phyloP scores from a whole-genome alignment of 371 early-diverging fungal genomes.

The Mucor plumbeus region DNA sequence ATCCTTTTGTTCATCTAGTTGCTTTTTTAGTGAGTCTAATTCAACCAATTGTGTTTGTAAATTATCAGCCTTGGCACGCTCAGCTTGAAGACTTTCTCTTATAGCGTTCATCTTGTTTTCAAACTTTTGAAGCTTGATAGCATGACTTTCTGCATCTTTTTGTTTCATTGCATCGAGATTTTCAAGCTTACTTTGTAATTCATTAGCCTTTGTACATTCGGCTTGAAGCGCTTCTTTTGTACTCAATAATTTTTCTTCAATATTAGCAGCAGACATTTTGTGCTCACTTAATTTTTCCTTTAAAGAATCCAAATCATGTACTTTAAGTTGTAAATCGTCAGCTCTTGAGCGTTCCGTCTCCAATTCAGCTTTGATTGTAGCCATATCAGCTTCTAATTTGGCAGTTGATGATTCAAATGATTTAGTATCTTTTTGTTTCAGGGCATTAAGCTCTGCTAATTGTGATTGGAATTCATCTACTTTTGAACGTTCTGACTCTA shows the following conservation, averaged over 20 bases:
- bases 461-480: constrained; percentile 5
- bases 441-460: constrained; percentile 4
- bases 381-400: not conserved
- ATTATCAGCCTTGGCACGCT: constrained; percentile 3
- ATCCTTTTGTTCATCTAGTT: not conserved
- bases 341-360: constrained; percentile 1
- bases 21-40: not conserved
- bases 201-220: not conserved
- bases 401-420: not conserved
- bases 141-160: not conserved
- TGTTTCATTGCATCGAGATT: constrained; percentile 10
- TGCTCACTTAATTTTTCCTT: constrained; percentile 11
- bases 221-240: constrained; percentile 1
- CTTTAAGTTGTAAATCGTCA: constrained; percentile 9
- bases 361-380: not conserved
- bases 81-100: constrained; percentile 4
- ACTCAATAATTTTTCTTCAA: not conserved
- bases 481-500: constrained; percentile 12
- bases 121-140: not conserved
- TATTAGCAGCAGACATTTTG: not conserved
- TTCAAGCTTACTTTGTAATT: constrained; percentile 14
- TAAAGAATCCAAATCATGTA: not conserved
- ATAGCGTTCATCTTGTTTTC: constrained; percentile 1
- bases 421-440: not conserved
- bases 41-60: constrained; percentile 10